Base-by-base conservation (phyloP, 441 rosid species). In the Omphalea diandra region DNA sequence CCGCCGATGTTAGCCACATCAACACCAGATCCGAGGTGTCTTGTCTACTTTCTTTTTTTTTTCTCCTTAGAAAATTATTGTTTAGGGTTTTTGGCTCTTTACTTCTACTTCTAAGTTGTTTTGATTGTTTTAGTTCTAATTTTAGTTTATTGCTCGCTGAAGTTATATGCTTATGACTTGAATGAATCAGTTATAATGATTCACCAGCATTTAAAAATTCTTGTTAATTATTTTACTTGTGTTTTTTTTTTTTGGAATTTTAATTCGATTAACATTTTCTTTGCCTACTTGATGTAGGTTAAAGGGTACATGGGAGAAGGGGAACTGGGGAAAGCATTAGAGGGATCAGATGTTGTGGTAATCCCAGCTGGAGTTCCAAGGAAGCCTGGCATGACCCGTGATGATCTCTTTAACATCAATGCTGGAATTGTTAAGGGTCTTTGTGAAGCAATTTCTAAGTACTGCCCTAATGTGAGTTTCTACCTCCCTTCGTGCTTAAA, bases 361-460 rank as follows among this genome's bases (percentile, higher is more conserved):
- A 92, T 92, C 55, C 99, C 96, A 0, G 98, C 98, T 68, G 99
- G 99, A 72, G 97, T 91, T 1, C 98, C 98, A 0, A 83, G 98
- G 76, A 94, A 90, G 80, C 99, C 99, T 4, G 97, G 99, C 24
- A 94, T 90, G 99, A 90, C 97, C 1, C 94, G 98, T 71, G 99
- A 94, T 44, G 99, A 92, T 84, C 93, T 94, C 65, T 92, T 94
- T 69, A 91, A 92, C 85, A 90, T 92, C 57, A 94, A 94, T 83
- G 98, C 97, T 61, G 97, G 97, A 52, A 94, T 91, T 43, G 97
- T 94, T 40, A 94, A 90, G 83, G 79, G 83, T 47, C 85, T 94
- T 0, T 86, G 88, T 72, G 38, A 80, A 63, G 97, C 94, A 22
- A 87, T 94, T 60, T 84, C 95, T 52, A 88, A 89, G 82, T 85